Percentiles rank a stretch among this genome's conserved stretches.
Evolutionary conservation across 371 early-diverging fungal species (phyloP).

Genomic region (Rhizopus delemar): DNA sequence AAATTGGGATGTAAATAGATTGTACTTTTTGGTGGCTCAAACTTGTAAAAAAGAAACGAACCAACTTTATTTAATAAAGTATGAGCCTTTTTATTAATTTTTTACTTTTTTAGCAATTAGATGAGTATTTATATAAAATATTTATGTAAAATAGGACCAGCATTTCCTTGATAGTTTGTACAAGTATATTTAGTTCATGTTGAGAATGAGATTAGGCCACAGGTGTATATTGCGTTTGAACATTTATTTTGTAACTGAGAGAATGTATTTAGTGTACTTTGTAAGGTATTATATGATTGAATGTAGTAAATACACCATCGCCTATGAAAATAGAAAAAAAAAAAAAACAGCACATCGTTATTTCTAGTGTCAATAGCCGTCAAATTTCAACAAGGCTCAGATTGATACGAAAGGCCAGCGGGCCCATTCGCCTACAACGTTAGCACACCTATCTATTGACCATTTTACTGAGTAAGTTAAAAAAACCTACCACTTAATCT

Average conservation of each 20-base stretch:
- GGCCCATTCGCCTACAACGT: background rate
- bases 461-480: conserved; percentile 1
- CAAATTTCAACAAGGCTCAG: background rate
- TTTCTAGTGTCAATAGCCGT: conserved; percentile 1
- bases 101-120: background rate
- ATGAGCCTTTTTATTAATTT: background rate
- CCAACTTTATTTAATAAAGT: background rate
- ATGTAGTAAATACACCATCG: background rate
- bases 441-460: background rate
- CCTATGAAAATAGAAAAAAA: too few relatives aligned
- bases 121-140: too few relatives aligned
- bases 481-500: too few relatives aligned
- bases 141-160: too few relatives aligned
- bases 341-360: background rate
- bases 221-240: too few relatives aligned
- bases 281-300: background rate
- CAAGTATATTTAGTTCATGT: too few relatives aligned
- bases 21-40: too few relatives aligned
- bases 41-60: too few relatives aligned
- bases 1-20: too few relatives aligned
- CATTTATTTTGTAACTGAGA: background rate
- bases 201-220: too few relatives aligned
- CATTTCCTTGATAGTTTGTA: too few relatives aligned
- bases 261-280: background rate
- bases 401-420: background rate